Conservation (phyloP, 2,329 filamentous ascomycete species). For the Nothomitra cinnamomea region DNA sequence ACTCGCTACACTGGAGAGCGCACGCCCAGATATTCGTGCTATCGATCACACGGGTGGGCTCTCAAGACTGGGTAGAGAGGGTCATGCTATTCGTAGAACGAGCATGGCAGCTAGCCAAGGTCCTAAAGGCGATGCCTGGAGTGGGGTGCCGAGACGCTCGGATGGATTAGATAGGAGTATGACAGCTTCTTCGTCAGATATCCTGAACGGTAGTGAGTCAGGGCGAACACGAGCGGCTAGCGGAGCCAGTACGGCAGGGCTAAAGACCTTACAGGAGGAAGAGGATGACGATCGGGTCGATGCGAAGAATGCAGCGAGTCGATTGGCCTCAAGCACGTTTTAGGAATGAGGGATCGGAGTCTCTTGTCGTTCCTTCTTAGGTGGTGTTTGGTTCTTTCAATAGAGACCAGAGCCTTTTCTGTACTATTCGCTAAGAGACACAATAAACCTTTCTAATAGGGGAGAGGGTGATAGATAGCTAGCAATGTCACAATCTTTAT, state of each 20-base stretch:
- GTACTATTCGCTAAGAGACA: too few relatives aligned
- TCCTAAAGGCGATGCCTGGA: constrained; percentile 97
- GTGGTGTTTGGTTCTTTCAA: too few relatives aligned
- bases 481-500: too few relatives aligned
- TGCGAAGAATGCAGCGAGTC: constrained; percentile 85
- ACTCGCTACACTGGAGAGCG: constrained; percentile 79
- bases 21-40: constrained; percentile 78
- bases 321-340: constrained; percentile 87
- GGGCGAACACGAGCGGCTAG: constrained; percentile 23
- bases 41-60: constrained; percentile 86
- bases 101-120: constrained; percentile 80
- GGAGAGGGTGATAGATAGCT: too few relatives aligned
- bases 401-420: too few relatives aligned
- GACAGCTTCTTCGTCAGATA: constrained; percentile 53
- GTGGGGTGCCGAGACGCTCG: constrained; percentile 69
- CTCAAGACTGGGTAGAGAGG: constrained; percentile 73
- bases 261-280: constrained; percentile 49
- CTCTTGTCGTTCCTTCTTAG: too few relatives aligned
- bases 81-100: constrained; percentile 60
- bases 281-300: constrained; percentile 85
- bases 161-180: constrained; percentile 65
- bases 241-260: constrained; percentile 27
- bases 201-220: constrained; percentile 24
- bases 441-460: too few relatives aligned
- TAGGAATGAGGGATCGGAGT: constrained; percentile 23